These are phyloP conservation scores for Middelhovenomyces tepae DNA, from an alignment of 805 yeast genomes.

Conservation along the genomic window DNA sequence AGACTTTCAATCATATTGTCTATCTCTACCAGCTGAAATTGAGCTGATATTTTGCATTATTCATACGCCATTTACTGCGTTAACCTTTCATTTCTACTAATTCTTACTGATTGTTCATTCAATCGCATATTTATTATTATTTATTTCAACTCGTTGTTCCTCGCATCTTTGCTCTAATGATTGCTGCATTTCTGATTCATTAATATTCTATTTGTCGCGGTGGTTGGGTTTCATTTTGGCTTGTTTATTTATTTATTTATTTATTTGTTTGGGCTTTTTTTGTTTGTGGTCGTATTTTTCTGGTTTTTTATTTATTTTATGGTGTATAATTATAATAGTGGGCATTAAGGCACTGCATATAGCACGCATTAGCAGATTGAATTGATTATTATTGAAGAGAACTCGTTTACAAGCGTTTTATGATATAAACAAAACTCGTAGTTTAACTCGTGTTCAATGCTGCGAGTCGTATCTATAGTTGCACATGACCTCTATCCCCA, in stretches of 20 bases:
- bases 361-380: no score
- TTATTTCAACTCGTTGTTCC: background rate
- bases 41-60: conserved; percentile 2
- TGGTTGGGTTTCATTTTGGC: conserved; percentile 2
- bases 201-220: background rate
- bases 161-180: no score
- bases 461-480: no score
- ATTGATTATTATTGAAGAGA: no score
- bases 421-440: no score
- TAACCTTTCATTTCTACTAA: conserved; percentile 1
- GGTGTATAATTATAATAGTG: conserved; percentile 7
- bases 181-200: no score
- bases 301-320: conserved; percentile 2
- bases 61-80: no score
- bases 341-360: no score
- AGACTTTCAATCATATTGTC: background rate
- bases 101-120: conserved; percentile 4
- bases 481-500: no score
- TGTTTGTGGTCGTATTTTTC: conserved; percentile 1
- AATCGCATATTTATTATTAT: conserved; percentile 4
- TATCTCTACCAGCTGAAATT: background rate
- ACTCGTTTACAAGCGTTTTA: no score
- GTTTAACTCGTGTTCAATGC: no score
- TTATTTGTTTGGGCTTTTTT: conserved; percentile 3
- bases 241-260: conserved; percentile 1